phyloP scores from a whole-genome alignment of 768 basidiomycete genomes.

The Clitopilus hobsonii region DNA sequence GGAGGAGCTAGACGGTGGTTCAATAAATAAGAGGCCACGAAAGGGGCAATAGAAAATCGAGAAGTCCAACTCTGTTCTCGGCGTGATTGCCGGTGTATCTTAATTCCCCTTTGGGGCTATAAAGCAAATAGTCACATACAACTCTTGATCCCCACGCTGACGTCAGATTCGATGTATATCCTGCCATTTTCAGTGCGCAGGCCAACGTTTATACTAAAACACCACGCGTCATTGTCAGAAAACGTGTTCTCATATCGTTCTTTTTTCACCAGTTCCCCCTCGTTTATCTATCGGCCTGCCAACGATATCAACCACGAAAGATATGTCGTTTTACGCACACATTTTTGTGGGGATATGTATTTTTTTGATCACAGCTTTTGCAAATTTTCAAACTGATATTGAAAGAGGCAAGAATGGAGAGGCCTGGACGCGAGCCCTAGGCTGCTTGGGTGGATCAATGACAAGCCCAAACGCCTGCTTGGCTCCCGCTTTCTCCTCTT shows the following conservation, averaged over 20 bases:
- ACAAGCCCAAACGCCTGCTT: no score
- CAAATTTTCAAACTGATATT: no score
- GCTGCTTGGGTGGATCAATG: no score
- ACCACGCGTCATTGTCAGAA: neutral
- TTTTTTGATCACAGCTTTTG: no score
- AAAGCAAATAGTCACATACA: neutral
- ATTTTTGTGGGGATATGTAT: no score
- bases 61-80: neutral
- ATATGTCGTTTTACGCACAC: no score
- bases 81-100: neutral
- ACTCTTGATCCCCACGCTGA: neutral
- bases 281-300: neutral
- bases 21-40: neutral
- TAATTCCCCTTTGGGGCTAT: neutral
- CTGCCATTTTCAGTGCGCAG: no score
- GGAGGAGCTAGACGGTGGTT: neutral
- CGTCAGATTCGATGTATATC: neutral
- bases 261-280: neutral
- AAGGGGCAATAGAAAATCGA: neutral
- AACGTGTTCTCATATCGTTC: neutral
- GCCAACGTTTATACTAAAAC: neutral
- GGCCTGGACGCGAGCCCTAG: no score
- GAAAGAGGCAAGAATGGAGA: no score
- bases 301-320: neutral
- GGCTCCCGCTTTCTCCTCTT: neutral